A percentile compares a stretch with the other conserved stretches of the same genome.
Conservation (phyloP, 441 rosid species). For the Gossypium trilobum region DNA sequence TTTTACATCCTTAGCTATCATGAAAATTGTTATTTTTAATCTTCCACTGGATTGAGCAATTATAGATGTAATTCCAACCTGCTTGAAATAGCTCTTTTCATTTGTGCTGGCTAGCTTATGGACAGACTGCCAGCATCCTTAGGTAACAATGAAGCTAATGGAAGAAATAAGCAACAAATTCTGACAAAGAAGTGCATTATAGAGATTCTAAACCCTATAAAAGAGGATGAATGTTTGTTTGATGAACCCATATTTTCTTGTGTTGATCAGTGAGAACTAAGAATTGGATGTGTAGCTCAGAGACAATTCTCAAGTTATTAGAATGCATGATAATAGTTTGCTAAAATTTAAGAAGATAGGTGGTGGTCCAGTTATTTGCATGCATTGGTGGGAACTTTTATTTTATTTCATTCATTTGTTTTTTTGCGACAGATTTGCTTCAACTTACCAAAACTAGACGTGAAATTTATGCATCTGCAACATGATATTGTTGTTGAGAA, state of each 20-base stretch:
- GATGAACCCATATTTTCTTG: background rate
- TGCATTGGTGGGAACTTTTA: background rate
- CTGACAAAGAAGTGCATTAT: background rate
- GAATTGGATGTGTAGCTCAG: constrained; percentile 2
- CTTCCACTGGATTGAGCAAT: constrained; percentile 1
- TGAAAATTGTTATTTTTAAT: background rate
- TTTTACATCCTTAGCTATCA: background rate
- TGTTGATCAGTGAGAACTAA: constrained; percentile 3
- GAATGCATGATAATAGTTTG: background rate
- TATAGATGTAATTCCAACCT: background rate
- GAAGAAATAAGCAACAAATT: background rate
- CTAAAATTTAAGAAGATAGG: background rate
- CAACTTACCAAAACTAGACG: constrained; percentile 70
- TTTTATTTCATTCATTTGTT: constrained; percentile 5
- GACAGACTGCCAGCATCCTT: background rate
- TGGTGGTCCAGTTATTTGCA: background rate
- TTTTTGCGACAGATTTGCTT: constrained; percentile 54
- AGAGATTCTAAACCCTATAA: background rate
- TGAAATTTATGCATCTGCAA: constrained; percentile 67
- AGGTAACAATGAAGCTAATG: background rate
- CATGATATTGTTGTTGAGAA: constrained; percentile 59
- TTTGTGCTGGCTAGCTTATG: background rate
- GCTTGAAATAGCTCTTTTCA: background rate
- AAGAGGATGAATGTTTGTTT: background rate
- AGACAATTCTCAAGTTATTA: background rate